A percentile compares a stretch with the other conserved stretches of the same genome.
These are phyloP conservation scores for Xylariaceae sp. DNA, from an alignment of 2,329 filamentous ascomycete genomes.

Conservation along the genomic window DNA sequence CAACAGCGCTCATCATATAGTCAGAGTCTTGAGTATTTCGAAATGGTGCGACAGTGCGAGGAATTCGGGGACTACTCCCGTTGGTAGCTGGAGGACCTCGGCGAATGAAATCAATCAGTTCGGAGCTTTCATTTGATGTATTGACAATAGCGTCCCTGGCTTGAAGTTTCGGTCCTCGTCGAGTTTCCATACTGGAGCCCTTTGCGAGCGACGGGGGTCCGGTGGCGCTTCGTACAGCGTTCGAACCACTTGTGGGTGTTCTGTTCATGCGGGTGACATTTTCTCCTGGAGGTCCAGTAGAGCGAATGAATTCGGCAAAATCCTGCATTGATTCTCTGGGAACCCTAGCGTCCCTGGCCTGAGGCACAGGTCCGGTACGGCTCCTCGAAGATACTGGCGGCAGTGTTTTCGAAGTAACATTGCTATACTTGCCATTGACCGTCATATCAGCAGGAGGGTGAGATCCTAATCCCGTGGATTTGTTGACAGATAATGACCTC, in stretches of 20 bases:
- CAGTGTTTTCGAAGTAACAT: slow-evolving; percentile 42
- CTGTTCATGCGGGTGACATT: slow-evolving; percentile 29
- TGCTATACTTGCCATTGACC: slow-evolving; percentile 37
- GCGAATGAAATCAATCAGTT: slow-evolving; percentile 94
- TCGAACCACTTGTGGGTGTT: slow-evolving; percentile 35
- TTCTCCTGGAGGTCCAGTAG: slow-evolving; percentile 73
- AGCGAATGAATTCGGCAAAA: slow-evolving; percentile 88
- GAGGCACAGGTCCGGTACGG: slow-evolving; percentile 41
- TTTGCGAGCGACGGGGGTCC: slow-evolving; percentile 43
- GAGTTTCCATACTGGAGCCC: slow-evolving; percentile 47
- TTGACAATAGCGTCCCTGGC: slow-evolving; percentile 74
- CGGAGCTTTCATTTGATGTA: slow-evolving; percentile 73
- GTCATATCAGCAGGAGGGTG: slow-evolving; percentile 43
- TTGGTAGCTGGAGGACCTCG: slow-evolving; percentile 74
- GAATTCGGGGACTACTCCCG: slow-evolving; percentile 72
- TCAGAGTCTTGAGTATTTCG: slow-evolving; percentile 86
- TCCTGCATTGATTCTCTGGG: slow-evolving; percentile 76
- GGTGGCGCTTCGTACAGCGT: slow-evolving; percentile 42
- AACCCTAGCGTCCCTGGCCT: slow-evolving; percentile 76
- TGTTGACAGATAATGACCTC: slow-evolving; percentile 51
- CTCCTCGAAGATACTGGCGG: slow-evolving; percentile 42
- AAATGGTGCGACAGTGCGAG: slow-evolving; percentile 84
- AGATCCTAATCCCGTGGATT: slow-evolving; percentile 47
- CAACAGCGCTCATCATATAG: slow-evolving; percentile 63
- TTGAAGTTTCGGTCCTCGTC: slow-evolving; percentile 61